A percentile compares a stretch with the other conserved stretches of the same genome.
Evolutionary conservation across 2,329 filamentous ascomycete genomes (phyloP).

Genomic region (Ilyonectria robusta): DNA sequence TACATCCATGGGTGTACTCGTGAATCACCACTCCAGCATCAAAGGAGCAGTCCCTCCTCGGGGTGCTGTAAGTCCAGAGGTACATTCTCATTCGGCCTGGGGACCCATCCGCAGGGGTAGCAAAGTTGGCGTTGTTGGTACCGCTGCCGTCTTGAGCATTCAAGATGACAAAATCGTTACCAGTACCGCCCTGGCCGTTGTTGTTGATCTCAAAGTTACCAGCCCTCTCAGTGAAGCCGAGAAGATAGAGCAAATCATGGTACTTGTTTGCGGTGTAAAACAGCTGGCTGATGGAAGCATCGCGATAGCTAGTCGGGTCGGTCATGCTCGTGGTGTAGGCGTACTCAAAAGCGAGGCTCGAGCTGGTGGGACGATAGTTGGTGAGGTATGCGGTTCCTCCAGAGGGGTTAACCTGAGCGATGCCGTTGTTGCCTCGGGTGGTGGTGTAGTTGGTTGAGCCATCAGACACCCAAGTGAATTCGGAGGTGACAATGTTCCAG

Average conservation of each 20-base stretch:
- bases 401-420: conserved; percentile 63
- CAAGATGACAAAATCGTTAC: conserved; percentile 67
- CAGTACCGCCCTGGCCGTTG: conserved; percentile 65
- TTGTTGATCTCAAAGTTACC: conserved; percentile 74
- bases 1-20: conserved; percentile 68
- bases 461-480: conserved; percentile 68
- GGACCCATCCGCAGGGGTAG: conserved; percentile 66
- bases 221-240: conserved; percentile 71
- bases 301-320: conserved; percentile 59
- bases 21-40: conserved; percentile 73
- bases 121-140: conserved; percentile 72
- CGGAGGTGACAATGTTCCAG: conserved; percentile 61
- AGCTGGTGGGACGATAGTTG: conserved; percentile 63
- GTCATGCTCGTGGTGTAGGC: conserved; percentile 54
- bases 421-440: conserved; percentile 72
- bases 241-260: conserved; percentile 70
- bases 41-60: conserved; percentile 68
- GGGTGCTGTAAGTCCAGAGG: conserved; percentile 65
- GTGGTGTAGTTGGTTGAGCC: conserved; percentile 64
- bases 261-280: conserved; percentile 74
- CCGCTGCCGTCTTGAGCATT: conserved; percentile 70
- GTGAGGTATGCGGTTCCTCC: conserved; percentile 54
- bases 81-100: conserved; percentile 72
- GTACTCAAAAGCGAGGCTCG: conserved; percentile 62
- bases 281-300: conserved; percentile 71